Evolutionary conservation across 805 yeast genomes (phyloP).

Genomic region (Saturnispora hagleri): DNA sequence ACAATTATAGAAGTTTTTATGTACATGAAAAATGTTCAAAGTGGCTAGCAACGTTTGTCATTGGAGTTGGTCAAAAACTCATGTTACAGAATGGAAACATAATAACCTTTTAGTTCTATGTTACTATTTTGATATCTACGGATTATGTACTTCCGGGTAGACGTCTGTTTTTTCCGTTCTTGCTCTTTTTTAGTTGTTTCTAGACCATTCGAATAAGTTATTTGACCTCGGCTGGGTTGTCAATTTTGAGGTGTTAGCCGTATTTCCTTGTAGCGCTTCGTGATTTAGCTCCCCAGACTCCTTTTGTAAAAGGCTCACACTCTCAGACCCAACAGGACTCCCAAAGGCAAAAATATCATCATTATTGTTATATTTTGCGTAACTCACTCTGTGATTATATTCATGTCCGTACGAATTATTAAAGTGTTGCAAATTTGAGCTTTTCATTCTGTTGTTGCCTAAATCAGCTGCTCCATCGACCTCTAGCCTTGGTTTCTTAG

Average conservation of each 20-base stretch:
- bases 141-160: background rate
- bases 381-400: constrained; percentile 5
- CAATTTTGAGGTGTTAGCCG: background rate
- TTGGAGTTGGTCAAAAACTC: background rate
- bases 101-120: background rate
- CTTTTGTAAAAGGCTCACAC: background rate
- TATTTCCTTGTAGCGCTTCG: background rate
- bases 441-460: background rate
- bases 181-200: background rate
- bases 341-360: background rate
- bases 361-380: background rate
- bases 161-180: background rate
- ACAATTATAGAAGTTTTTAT: background rate
- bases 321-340: background rate
- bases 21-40: background rate
- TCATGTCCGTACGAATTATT: constrained; percentile 5
- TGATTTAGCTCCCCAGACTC: constrained; percentile 3
- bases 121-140: background rate
- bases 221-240: background rate
- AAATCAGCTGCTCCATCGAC: background rate
- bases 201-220: constrained; percentile 2
- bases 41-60: background rate
- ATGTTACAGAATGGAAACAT: background rate
- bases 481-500: constrained; percentile 9
- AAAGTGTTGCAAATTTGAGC: background rate